Evolutionary conservation across 495 filamentous ascomycete genomes (phyloP).

Genomic region (Aspergillus kassunensis): DNA sequence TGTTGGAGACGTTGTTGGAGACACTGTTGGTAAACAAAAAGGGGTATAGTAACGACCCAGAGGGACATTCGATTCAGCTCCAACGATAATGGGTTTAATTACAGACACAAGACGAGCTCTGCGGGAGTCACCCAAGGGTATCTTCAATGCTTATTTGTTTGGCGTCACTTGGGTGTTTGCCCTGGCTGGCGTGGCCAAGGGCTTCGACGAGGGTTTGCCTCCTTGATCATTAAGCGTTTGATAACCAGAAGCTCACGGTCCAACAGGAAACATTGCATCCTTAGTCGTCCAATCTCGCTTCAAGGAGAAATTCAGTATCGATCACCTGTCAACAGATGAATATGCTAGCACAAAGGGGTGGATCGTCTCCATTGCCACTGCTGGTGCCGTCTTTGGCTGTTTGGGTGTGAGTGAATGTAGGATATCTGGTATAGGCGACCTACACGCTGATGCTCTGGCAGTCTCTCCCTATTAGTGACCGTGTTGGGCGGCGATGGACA

Average conservation of each 20-base stretch:
- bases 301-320: conserved; percentile 35
- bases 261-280: conserved; percentile 22
- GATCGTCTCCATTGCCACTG: conserved; percentile 62
- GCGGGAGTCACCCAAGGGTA: conserved; percentile 14
- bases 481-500: conserved; percentile 31
- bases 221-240: too few relatives aligned
- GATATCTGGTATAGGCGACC: too few relatives aligned
- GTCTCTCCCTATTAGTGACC: conserved; percentile 22
- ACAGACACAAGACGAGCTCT: conserved; percentile 48
- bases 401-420: conserved; percentile 11
- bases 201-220: conserved; percentile 20
- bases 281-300: conserved; percentile 17
- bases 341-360: conserved; percentile 44
- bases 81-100: conserved; percentile 62
- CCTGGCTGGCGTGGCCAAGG: conserved; percentile 19
- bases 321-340: conserved; percentile 52
- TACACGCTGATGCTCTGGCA: background rate
- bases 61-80: too few relatives aligned
- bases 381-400: conserved; percentile 41
- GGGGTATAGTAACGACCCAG: too few relatives aligned
- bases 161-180: conserved; percentile 20
- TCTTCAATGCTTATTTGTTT: conserved; percentile 21
- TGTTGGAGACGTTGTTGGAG: too few relatives aligned
- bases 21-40: too few relatives aligned
- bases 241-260: too few relatives aligned